Base-by-base conservation (phyloP, 768 basidiomycete genomes). In the Tulasnella sp. region DNA sequence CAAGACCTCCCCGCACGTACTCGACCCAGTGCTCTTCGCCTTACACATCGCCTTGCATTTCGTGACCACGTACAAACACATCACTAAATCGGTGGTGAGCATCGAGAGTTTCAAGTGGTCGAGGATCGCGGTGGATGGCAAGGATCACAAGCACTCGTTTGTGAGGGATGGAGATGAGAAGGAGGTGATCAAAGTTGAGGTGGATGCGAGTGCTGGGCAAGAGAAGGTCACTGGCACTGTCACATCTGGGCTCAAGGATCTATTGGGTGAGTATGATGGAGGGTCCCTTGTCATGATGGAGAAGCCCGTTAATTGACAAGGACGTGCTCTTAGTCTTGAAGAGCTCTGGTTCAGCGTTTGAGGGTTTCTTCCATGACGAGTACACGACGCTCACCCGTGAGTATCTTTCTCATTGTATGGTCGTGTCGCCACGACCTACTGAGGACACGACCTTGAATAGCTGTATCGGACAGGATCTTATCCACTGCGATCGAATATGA, bases 161-260 rank as follows among this genome's bases (percentile, higher is more conserved):
- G 75, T 78, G 59, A 76, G 93, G 22, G 90, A 97, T 65, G 94
- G 93, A 1, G 89, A 92, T 2, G 93, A 98, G 68, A 94, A 87
- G 74, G 76, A 82, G 3, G 68, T 84, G 30, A 77, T 83, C 4
- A 78, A 79, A 19, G 51, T 42, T 4, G 64, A 84, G 82, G 70
- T 87, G n/a, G 85, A 90, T 64, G 84, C 75, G 12, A 76, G 78
- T 0, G 71, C 70, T 4, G 83, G 85, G 7, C 83, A 82, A 65
- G 77, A 83, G 65, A 75, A 78, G 53, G 67, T 88, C 42, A 70
- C 73, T 4, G 91, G 79, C 4, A 79, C 68, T 10, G 79, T 92
- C 10, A 77, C 78, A 0, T 74, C 81, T 11, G 92, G 92, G 0
- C 71, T 93, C 34, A 73, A 75, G n/a, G 92, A 90, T 69, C 75